phyloP scores from a whole-genome alignment of 495 filamentous ascomycete species.

The Alectoria sarmentosa region DNA sequence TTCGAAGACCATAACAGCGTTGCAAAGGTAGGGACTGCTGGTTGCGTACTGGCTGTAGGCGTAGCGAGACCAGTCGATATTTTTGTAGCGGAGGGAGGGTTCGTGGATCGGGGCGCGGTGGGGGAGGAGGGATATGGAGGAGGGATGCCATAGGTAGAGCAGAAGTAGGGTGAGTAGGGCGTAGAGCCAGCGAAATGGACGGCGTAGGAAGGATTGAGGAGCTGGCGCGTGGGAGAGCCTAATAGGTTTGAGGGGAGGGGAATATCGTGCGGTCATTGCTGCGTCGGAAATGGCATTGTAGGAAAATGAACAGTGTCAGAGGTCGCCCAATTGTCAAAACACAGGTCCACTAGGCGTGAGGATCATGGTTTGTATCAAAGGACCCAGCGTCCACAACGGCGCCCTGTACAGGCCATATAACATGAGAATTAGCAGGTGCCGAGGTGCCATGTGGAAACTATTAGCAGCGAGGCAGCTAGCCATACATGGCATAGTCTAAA shows the following conservation, averaged over 20 bases:
- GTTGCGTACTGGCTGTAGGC: constrained; percentile 72
- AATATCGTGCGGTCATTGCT: constrained; percentile 14
- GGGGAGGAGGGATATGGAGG: constrained; percentile 10
- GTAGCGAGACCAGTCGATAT: constrained; percentile 50
- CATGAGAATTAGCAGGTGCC: too few species aligned
- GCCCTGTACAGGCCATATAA: too few species aligned
- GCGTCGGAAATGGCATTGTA: constrained; percentile 7
- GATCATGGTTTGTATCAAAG: neutral
- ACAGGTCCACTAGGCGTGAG: neutral
- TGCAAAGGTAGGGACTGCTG: constrained; percentile 61
- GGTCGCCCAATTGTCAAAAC: neutral
- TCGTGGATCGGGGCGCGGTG: constrained; percentile 1
- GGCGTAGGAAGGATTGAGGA: constrained; percentile 8
- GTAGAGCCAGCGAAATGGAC: constrained; percentile 15
- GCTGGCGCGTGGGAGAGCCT: neutral
- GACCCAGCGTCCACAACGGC: neutral
- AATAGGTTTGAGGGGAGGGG: constrained; percentile 17
- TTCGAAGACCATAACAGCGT: constrained; percentile 70
- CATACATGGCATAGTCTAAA: too few species aligned
- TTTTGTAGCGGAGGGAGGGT: constrained; percentile 23
- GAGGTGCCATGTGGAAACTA: too few species aligned
- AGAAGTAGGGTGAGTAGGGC: constrained; percentile 4
- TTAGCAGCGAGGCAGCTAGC: too few species aligned
- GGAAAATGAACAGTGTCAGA: neutral
- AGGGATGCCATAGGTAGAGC: constrained; percentile 18